Conservation (phyloP, 371 early-diverging fungal species). For the Syncephalastrum monosporum region DNA sequence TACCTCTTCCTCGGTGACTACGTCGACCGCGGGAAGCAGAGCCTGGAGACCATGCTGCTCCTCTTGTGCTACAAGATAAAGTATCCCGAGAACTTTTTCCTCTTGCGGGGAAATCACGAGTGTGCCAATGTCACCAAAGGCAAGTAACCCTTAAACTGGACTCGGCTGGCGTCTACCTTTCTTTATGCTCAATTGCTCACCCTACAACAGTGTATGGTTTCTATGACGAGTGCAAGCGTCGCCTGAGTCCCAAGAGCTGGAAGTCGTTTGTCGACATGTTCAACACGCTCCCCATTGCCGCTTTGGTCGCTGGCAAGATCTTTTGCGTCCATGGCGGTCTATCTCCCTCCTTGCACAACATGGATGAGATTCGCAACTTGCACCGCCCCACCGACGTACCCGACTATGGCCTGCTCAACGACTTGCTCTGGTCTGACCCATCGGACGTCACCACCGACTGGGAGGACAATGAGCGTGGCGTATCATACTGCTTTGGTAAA, state of each 20-base stretch:
- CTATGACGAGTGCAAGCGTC: slow-evolving; percentile 98
- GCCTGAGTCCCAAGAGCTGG: slow-evolving; percentile 93
- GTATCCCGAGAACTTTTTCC: slow-evolving; percentile 94
- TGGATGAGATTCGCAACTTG: slow-evolving; percentile 94
- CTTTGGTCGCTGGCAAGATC: slow-evolving; percentile 92
- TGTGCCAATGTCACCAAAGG: slow-evolving; percentile 92
- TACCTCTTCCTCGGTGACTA: slow-evolving; percentile 97
- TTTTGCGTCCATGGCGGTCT: slow-evolving; percentile 98
- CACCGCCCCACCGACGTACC: slow-evolving; percentile 95
- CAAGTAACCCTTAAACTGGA: slow-evolving; percentile 16
- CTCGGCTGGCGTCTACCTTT: background rate
- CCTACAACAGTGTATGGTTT: slow-evolving; percentile 89
- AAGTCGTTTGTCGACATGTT: slow-evolving; percentile 96
- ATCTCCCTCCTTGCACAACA: slow-evolving; percentile 74
- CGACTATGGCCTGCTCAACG: slow-evolving; percentile 84
- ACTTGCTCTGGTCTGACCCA: slow-evolving; percentile 91
- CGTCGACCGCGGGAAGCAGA: slow-evolving; percentile 96
- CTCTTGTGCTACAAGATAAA: slow-evolving; percentile 97
- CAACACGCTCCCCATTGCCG: slow-evolving; percentile 96
- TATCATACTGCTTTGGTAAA: slow-evolving; percentile 92
- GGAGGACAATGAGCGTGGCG: slow-evolving; percentile 98
- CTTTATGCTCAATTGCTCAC: slow-evolving; percentile 7
- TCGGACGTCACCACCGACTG: slow-evolving; percentile 76
- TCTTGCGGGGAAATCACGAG: slow-evolving; percentile 98
- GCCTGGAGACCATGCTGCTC: slow-evolving; percentile 92